Evolutionary conservation across 2,329 filamentous ascomycete genomes (phyloP).

Genomic region (Rutstroemia sp.): DNA sequence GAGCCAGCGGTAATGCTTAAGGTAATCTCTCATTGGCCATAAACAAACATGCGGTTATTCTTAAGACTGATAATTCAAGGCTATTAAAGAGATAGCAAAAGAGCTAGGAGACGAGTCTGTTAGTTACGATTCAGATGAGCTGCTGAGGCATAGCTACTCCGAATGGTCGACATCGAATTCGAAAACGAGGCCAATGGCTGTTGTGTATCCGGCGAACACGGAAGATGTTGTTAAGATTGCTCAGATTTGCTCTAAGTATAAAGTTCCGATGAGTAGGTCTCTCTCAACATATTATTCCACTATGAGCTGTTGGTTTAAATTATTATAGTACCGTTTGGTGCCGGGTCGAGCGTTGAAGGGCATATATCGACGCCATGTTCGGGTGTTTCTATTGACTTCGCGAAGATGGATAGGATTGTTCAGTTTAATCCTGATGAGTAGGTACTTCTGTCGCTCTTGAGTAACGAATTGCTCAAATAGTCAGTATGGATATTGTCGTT

Average conservation of each 20-base stretch:
- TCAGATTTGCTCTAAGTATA: constrained; percentile 66
- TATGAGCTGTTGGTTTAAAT: neutral
- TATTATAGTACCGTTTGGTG: constrained; percentile 2
- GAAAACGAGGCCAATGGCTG: constrained; percentile 51
- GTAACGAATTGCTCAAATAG: neutral
- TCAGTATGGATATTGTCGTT: constrained; percentile 73
- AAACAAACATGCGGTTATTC: neutral
- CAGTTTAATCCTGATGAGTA: constrained; percentile 69
- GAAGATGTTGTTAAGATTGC: constrained; percentile 54
- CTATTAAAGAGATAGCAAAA: constrained; percentile 1
- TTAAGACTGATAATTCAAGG: neutral
- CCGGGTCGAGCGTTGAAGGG: constrained; percentile 46
- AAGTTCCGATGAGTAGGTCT: constrained; percentile 59
- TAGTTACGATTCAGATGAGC: constrained; percentile 40
- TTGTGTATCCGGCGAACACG: constrained; percentile 54
- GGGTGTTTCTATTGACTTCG: constrained; percentile 83
- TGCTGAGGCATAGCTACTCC: constrained; percentile 53
- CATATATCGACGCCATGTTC: constrained; percentile 83
- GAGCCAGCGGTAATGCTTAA: constrained; percentile 6
- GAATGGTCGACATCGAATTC: constrained; percentile 55
- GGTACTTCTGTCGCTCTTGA: neutral
- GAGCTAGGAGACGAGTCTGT: neutral
- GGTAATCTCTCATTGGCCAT: neutral
- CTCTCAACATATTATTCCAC: constrained; percentile 31
- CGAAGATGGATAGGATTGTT: constrained; percentile 74